Conservation (phyloP, 2,329 filamentous ascomycete species). For the Fusarium devonianum region DNA sequence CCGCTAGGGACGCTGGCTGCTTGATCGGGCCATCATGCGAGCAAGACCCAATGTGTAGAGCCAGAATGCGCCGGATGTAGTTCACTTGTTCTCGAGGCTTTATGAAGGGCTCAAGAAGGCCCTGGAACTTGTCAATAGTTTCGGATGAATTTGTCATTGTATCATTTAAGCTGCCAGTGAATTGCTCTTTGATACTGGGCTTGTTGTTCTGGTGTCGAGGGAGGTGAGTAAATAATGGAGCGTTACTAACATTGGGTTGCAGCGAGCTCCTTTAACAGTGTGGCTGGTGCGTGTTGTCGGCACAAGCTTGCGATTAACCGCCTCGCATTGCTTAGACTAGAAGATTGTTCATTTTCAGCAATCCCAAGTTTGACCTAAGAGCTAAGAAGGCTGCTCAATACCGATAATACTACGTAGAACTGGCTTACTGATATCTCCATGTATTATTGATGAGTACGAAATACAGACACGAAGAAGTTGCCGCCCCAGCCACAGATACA, state of each 20-base stretch:
- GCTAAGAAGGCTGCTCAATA: no score
- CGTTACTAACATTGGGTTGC: constrained; percentile 4
- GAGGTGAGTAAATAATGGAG: constrained; percentile 29
- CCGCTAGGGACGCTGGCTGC: constrained; percentile 58
- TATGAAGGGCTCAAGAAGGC: constrained; percentile 59
- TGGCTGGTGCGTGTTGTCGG: constrained; percentile 24
- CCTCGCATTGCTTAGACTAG: no score
- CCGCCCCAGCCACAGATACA: constrained; percentile 21
- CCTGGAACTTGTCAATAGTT: constrained; percentile 48
- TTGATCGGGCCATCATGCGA: constrained; percentile 52
- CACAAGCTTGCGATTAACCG: no score
- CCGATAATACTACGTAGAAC: background rate
- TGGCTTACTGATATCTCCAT: no score
- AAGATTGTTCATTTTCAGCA: no score
- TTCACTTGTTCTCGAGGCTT: constrained; percentile 64
- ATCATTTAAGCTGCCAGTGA: constrained; percentile 23
- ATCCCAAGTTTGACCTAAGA: no score
- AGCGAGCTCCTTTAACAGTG: constrained; percentile 16
- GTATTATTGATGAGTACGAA: background rate
- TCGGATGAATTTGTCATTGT: constrained; percentile 47
- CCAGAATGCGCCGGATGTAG: constrained; percentile 62
- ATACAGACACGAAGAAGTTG: background rate
- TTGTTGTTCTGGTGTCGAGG: constrained; percentile 21
- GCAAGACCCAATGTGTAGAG: constrained; percentile 60
- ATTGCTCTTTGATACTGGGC: constrained; percentile 5